Evolutionary conservation across 2,329 filamentous ascomycete genomes (phyloP).

Genomic region (Fusarium pseudograminearum): DNA sequence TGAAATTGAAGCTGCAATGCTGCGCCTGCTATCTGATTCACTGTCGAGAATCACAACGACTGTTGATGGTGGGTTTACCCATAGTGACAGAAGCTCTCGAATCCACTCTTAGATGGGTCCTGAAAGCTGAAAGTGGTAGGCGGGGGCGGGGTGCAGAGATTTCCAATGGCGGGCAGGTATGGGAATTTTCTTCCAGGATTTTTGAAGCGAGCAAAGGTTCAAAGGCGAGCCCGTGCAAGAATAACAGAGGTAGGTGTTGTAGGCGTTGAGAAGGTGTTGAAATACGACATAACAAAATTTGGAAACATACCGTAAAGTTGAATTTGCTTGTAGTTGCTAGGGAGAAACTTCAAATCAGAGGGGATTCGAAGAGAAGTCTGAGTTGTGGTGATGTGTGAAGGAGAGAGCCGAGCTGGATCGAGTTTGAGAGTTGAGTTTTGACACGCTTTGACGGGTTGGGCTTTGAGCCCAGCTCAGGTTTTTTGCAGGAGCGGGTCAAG

Average conservation of each 20-base stretch:
- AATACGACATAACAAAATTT: neutral
- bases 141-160: constrained; percentile 51
- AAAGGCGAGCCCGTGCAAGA: constrained; percentile 6
- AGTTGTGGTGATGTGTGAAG: constrained; percentile 38
- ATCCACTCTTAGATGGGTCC: constrained; percentile 32
- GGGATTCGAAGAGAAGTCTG: constrained; percentile 33
- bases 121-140: constrained; percentile 44
- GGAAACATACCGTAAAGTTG: constrained; percentile 19
- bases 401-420: constrained; percentile 20
- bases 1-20: constrained; percentile 7
- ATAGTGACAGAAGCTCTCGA: constrained; percentile 17
- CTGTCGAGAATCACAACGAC: constrained; percentile 2
- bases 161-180: constrained; percentile 34
- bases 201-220: constrained; percentile 25
- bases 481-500: constrained; percentile 45
- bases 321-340: constrained; percentile 24
- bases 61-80: neutral
- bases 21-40: neutral
- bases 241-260: neutral
- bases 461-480: constrained; percentile 8
- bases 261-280: neutral
- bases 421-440: constrained; percentile 31
- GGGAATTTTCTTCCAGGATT: constrained; percentile 33
- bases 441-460: constrained; percentile 42
- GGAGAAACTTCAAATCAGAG: constrained; percentile 8